Evolutionary conservation across 2,329 filamentous ascomycete genomes (phyloP), one percentile per base, ranked within the genome.

Genomic region (Aureobasidium sp.): DNA sequence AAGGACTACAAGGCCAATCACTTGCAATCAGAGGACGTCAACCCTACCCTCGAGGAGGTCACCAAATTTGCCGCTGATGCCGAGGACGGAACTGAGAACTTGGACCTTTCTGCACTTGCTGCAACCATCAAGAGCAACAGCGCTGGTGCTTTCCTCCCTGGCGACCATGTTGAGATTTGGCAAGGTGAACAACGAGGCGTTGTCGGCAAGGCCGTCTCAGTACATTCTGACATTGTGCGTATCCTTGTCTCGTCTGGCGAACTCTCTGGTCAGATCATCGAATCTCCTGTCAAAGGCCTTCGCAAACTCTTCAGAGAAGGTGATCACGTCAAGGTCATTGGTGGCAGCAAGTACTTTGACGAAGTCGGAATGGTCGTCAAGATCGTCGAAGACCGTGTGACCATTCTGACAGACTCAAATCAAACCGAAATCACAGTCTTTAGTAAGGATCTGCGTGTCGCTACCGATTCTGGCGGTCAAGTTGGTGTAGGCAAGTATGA

Each of bases 241-340:
- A 80, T 98, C 63, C 77, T 81, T 55, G 90, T 97, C 14, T 85
- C 82, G 1, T 86, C 94, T 63, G 93, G 93, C 41, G 85, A 87
- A 35, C 76, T 97, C 24, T 76, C 74, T 48, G 91, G 90, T 8
- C 87, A 95, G 66, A 83, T 79, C 4, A 93, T 98, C 40, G 91
- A 97, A 66, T 90, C 95, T 10, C 93, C 93, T 1, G 86, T 90
- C 58, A 94, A 93, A 70, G 88, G 88, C 39, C 77, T 98, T 22
- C 87, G 93, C 55, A 98, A 98, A 71, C 81, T 88, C 25, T 98
- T 98, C 78, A 83, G 80, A 59, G 80, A 90, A 57, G 93, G 93
- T 75, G 93, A 98, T 64, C 93, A 98, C 66, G 93, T 98, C 74
- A 97, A 97, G 74, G 93, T 98, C 61, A 95, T 96, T 66, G 91